Base-by-base conservation (phyloP, 31 red algal species). In the Asparagopsis taxiformis region DNA sequence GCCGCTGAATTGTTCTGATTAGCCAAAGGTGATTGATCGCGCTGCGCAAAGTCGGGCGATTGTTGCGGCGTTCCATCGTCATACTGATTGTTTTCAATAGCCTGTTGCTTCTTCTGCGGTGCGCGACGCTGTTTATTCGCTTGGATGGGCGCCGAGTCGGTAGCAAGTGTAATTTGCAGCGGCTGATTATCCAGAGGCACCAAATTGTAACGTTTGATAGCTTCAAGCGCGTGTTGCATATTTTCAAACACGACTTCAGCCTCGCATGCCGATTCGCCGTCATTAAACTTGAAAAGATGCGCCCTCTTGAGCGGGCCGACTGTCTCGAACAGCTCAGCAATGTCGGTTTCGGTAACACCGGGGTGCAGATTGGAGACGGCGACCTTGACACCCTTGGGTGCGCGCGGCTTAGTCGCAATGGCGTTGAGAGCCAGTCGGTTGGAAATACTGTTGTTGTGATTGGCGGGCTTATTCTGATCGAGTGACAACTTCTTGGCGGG, bases 121-220 rank as follows among this genome's bases (percentile, higher is more conserved):
- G n/a, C n/a, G n/a, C n/a, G n/a, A n/a, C n/a, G n/a, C n/a, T n/a
- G n/a, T n/a, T n/a, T n/a, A n/a, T n/a, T n/a, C n/a, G n/a, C n/a
- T n/a, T n/a, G 28, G 17, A 30, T 17, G 22, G 59, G 26, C 3
- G 49, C 20, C 19, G 49, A 59, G 22, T 41, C 55, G 1, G 83
- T 88, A 2, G 72, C 77, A 48, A 94, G 65, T 25, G 91, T 87
- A 50, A 94, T 88, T 34, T 79, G 70, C 66, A 94, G 65, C 25
- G 91, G 91, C 58, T 83, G 77, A 19, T 88, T 82, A 57, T 94
- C 91, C 30, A 94, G 73, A 56, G 91, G 91, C 29, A 94, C 91
- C 20, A 65, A 53, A 59, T 94, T 94, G 57, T 94, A 94, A 36
- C 84, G 55, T 50, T 82, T 83, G 57, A 94, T 94, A 20, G 91